These are phyloP conservation scores for Rhizopogon roseolus DNA, from an alignment of 768 basidiomycete species.

Conservation along the genomic window DNA sequence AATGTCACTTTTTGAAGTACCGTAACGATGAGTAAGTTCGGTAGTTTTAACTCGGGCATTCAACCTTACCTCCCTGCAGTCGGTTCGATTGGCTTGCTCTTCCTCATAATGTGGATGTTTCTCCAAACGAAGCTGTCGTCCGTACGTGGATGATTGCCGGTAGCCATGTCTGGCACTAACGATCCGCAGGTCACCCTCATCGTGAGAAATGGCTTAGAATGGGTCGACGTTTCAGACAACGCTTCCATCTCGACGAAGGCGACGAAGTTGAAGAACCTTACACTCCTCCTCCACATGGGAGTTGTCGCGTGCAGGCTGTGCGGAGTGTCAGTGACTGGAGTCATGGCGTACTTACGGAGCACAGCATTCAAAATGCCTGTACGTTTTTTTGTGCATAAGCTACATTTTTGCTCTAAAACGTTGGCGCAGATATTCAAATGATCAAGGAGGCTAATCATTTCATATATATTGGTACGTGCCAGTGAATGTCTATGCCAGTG, in stretches of 20 bases:
- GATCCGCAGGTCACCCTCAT: constrained; percentile 56
- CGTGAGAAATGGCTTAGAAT: constrained; percentile 53
- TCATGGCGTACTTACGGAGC: constrained; percentile 85
- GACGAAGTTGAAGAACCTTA: constrained; percentile 39
- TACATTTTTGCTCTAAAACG: background rate
- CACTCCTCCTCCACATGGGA: constrained; percentile 38
- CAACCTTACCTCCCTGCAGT: constrained; percentile 24
- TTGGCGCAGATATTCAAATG: constrained; percentile 56
- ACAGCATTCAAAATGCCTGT: constrained; percentile 94
- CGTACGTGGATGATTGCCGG: constrained; percentile 31
- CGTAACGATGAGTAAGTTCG: constrained; percentile 40
- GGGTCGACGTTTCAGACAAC: constrained; percentile 58
- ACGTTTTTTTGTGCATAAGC: constrained; percentile 26
- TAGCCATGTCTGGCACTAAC: background rate
- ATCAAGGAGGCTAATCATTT: constrained; percentile 84
- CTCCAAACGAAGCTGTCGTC: constrained; percentile 64
- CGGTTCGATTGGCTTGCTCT: constrained; percentile 69
- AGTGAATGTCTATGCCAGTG: background rate
- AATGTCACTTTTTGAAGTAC: constrained; percentile 14
- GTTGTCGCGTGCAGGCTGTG: constrained; percentile 73
- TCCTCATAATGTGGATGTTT: constrained; percentile 60
- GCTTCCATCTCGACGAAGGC: constrained; percentile 49
- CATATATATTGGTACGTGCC: constrained; percentile 83
- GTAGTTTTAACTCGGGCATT: background rate
- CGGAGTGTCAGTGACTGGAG: constrained; percentile 92